A percentile compares a stretch with the other conserved stretches of the same genome.
phyloP scores from a whole-genome alignment of 1,139 yeast genomes.

The Meyerozyma athensensis region DNA sequence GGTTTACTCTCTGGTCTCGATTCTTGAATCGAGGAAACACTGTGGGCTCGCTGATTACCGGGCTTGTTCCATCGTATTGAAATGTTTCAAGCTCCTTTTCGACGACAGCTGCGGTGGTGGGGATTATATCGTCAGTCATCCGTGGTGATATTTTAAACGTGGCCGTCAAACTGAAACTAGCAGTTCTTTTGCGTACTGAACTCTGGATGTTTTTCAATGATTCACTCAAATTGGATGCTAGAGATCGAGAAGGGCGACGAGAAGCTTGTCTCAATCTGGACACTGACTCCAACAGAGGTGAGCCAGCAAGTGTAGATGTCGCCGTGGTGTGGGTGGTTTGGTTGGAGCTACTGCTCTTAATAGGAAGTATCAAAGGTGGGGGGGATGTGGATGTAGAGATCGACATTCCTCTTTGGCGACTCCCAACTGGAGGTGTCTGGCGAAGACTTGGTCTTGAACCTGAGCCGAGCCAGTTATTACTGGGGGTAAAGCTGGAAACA shows the following conservation, averaged over 20 bases:
- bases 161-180: neutral
- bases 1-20: slow-evolving; percentile 45
- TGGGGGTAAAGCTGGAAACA: neutral
- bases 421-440: neutral
- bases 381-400: neutral
- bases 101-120: slow-evolving; percentile 7
- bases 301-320: neutral
- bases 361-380: neutral
- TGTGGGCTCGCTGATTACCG: slow-evolving; percentile 5
- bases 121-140: slow-evolving; percentile 22
- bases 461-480: neutral
- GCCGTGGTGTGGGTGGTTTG: neutral
- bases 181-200: neutral
- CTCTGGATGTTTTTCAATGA: neutral
- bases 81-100: slow-evolving; percentile 9
- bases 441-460: neutral
- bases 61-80: neutral
- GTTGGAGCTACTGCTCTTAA: neutral
- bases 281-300: neutral
- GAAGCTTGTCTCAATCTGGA: neutral
- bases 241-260: neutral
- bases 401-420: neutral
- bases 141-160: slow-evolving; percentile 15
- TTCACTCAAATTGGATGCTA: slow-evolving; percentile 1
- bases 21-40: slow-evolving; percentile 20